Base-by-base conservation (phyloP, 73 alveolate species). In the Effrenium voratum region DNA sequence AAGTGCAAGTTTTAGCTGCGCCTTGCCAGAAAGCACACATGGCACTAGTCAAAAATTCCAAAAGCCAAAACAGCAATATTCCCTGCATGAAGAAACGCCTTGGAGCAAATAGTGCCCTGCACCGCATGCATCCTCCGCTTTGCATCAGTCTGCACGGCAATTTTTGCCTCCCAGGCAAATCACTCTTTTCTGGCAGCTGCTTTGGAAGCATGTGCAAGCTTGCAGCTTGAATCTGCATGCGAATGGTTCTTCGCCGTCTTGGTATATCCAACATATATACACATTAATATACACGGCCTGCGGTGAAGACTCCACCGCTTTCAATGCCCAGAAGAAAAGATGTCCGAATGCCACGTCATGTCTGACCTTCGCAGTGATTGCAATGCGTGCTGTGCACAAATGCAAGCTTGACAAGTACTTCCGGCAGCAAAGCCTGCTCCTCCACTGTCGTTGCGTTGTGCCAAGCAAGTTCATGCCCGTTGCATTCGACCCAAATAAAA, bases 41-140 rank as follows among this genome's bases (percentile, higher is more conserved):
- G n/a, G n/a, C n/a, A n/a, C n/a, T n/a, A n/a, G n/a, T n/a, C n/a
- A n/a, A n/a, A n/a, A n/a, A n/a, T n/a, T n/a, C n/a, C n/a, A n/a
- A n/a, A n/a, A n/a, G n/a, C n/a, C n/a, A n/a, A n/a, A n/a, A n/a
- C n/a, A 8, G 8, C 63, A 52, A 52, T 19, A 8, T 8, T 12
- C 63, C 26, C 63, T 8, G 63, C 19, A 19, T 19, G 63, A 52
- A 12, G 63, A 52, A 8, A 10, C 46, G 95, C 95, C 95, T 87
- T 87, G 47, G 95, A 87, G 95, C 95, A 87, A 60, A 87, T 87
- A 66, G 95, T 87, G 49, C 95, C 95, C 45, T 87, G 95, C 84
- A 87, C 95, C 41, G 75, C 95, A 70, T 87, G 95, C 95, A 87
- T 87, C 30, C 95, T 83, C 40, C 95, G 83, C 57, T 87, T 66